Base-by-base conservation (phyloP, 805 yeast species). In the Candida odintsovae region DNA sequence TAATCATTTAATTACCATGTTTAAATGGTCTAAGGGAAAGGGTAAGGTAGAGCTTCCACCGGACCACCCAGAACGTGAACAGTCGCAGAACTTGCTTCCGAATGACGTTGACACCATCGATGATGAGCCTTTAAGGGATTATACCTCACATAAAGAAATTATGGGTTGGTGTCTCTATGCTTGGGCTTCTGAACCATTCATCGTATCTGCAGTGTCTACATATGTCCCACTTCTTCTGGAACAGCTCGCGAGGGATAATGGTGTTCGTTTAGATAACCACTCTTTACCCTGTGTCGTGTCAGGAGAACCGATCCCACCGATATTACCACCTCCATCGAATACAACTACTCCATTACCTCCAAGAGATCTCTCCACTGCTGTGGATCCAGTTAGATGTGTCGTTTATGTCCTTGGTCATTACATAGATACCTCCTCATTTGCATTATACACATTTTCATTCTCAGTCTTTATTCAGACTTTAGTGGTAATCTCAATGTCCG, bases 131-230 rank as follows among this genome's bases (percentile, higher is more conserved):
- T 48, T 42, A 3, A 48, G 56, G 23, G 57, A 56, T 2, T 49
- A 49, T 38, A 70, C 78, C 0, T 63, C 73, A 6, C 56, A 62
- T 25, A 56, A 64, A 31, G 81, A 77, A 51, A 69, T 82, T 2
- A 53, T 70, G 31, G 92, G 90, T 4, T 78, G 90, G 90, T 80
- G 80, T 58, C 67, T 82, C 7, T 82, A 80, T 52, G 70, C 83
- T 2, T 82, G 86, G 75, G 90, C 90, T 1, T 78, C 86, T 19
- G 95, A 86, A 61, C 94, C 94, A 0, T 86, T 85, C 58, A 75
- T 84, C 4, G 94, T 86, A 8, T 80, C 87, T 36, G 90, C 85
- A 2, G 83, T 86, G 6, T 83, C 90, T 0, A 84, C 92, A 0
- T 86, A 83, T 60, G 83, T 86, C 6, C 94, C 94, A 0, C 64